These are phyloP conservation scores for Fennellomyces sp. DNA, from an alignment of 371 early-diverging fungal species.

Conservation along the genomic window DNA sequence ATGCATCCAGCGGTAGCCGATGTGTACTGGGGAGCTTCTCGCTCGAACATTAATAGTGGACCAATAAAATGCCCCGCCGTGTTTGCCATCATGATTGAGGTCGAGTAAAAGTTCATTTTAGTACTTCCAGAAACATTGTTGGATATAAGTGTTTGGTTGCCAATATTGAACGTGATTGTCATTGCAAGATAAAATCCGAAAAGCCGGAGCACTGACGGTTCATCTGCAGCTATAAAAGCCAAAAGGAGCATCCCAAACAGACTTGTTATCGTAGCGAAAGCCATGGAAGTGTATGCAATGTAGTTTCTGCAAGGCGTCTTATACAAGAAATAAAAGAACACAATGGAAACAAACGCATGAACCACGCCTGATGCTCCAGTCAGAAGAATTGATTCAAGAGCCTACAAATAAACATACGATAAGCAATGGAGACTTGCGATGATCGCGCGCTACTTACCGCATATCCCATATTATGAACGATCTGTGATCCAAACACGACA, in stretches of 20 bases:
- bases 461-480: constrained; percentile 32
- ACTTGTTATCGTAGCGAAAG: neutral
- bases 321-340: constrained; percentile 3
- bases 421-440: neutral
- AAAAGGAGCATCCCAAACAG: constrained; percentile 14
- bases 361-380: constrained; percentile 7
- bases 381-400: constrained; percentile 8
- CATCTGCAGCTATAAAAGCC: constrained; percentile 3
- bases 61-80: constrained; percentile 17
- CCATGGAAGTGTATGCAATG: constrained; percentile 1
- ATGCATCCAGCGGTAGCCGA: constrained; percentile 22
- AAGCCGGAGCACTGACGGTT: neutral
- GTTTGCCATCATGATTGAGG: constrained; percentile 4
- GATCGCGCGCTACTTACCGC: constrained; percentile 15
- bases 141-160: constrained; percentile 5
- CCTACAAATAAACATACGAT: neutral
- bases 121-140: constrained; percentile 18
- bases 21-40: constrained; percentile 15
- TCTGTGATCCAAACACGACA: constrained; percentile 26
- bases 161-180: neutral
- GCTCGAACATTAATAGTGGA: constrained; percentile 23
- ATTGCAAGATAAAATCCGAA: constrained; percentile 11
- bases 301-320: neutral
- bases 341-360: neutral
- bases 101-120: constrained; percentile 17